Base-by-base conservation (phyloP, 257 asterid species). In the Capsicum pubescens region DNA sequence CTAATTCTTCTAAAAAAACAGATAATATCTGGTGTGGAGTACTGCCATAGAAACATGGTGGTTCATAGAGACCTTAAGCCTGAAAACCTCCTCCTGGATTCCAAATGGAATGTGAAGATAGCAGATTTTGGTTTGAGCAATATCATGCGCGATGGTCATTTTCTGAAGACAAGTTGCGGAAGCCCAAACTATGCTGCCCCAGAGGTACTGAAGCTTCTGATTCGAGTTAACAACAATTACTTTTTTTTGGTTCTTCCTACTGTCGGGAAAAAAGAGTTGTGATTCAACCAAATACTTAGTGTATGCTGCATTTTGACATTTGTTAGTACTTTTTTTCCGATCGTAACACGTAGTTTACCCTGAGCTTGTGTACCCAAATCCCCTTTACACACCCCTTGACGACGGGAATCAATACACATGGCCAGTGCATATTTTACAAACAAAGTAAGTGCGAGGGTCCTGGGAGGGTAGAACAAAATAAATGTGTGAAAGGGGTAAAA, bases 131-230 rank as follows among this genome's bases (percentile, higher is more conserved):
- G 99, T 70, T 86, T 94, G 93, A 94, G 99, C 85, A 95, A 94
- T 87, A 87, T 95, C 60, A 95, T 95, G 97, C 95, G 98, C 6
- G 98, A 95, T 55, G 98, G 99, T 82, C 99, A 95, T 91, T 95
- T 95, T 88, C 91, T 95, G 86, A 95, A 94, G 91, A 95, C 98
- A 86, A 93, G 98, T 78, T 95, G 99, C 82, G 99, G 99, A 81
- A 95, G 99, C 88, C 99, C 99, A 81, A 95, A 94, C 87, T 95
- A 94, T 61, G 99, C 99, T 84, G 98, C 99, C 76, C 98, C 99
- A 9, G 99, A 95, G 97, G 99, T 94, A 89, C 83, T 84, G 83
- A 68, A 68, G 44, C 61, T 77, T 19, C 60, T 54, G 26, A 58
- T 76, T 13, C 61, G 26, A 76, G 63, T 76, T 76, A 76, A 50